Conservation (phyloP, 202 grass and related monocot genomes). For the Digitaria exilis region DNA sequence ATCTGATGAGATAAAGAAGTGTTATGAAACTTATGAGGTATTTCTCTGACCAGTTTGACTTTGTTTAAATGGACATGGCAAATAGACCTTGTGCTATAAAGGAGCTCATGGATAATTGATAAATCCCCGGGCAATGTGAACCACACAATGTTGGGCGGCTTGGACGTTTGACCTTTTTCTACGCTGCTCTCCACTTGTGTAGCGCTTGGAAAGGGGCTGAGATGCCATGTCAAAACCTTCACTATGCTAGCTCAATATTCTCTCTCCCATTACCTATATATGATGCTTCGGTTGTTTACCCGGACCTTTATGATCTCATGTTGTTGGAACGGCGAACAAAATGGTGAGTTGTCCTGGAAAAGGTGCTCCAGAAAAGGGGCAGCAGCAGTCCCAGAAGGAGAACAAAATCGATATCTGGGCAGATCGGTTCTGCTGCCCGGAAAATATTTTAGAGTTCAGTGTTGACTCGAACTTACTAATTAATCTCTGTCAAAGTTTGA, state of each 20-base stretch:
- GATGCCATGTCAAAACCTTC: neutral
- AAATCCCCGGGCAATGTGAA: conserved; percentile 29
- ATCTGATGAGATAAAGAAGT: neutral
- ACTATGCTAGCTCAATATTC: neutral
- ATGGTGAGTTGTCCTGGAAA: neutral
- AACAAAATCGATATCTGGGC: no score
- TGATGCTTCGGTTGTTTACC: neutral
- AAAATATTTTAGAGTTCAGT: no score
- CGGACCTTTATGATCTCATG: neutral
- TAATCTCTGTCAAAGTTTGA: no score
- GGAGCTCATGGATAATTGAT: conserved; percentile 34
- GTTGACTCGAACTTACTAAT: no score
- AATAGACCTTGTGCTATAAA: neutral
- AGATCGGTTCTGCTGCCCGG: no score
- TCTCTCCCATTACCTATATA: neutral
- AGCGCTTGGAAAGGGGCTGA: conserved; percentile 27
- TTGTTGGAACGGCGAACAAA: neutral
- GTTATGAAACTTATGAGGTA: neutral
- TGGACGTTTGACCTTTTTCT: conserved; percentile 31
- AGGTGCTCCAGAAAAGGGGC: neutral
- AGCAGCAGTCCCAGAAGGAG: no score
- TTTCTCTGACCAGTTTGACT: no score
- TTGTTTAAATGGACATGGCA: neutral
- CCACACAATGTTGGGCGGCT: conserved; percentile 43
- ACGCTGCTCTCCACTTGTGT: conserved; percentile 37